A percentile compares a stretch with the other conserved stretches of the same genome.
These are phyloP conservation scores for Microcera coccophila DNA, from an alignment of 2,329 filamentous ascomycete genomes.

Conservation along the genomic window DNA sequence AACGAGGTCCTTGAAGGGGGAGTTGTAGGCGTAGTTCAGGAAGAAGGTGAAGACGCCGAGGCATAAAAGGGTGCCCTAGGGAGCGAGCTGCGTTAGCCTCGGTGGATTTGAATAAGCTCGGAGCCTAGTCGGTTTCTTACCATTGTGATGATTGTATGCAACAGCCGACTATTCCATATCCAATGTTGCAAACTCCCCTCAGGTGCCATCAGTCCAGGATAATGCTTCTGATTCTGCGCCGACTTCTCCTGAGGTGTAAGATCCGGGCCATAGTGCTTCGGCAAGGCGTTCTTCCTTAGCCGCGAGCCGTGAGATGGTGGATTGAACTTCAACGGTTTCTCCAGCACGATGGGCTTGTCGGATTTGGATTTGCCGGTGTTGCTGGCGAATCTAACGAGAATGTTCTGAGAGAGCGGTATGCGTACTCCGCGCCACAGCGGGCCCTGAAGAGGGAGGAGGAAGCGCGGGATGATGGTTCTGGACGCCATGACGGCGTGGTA, in stretches of 20 bases:
- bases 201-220: slow-evolving; percentile 86
- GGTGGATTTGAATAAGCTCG: too few species aligned
- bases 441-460: slow-evolving; percentile 62
- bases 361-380: slow-evolving; percentile 13
- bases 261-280: slow-evolving; percentile 70
- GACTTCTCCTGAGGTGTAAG: slow-evolving; percentile 62
- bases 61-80: slow-evolving; percentile 61
- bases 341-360: slow-evolving; percentile 66
- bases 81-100: background rate
- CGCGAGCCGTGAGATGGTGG: slow-evolving; percentile 84
- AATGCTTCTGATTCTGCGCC: slow-evolving; percentile 65
- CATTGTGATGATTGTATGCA: slow-evolving; percentile 82
- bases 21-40: slow-evolving; percentile 73
- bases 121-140: slow-evolving; percentile 50
- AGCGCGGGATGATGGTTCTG: slow-evolving; percentile 57
- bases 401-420: slow-evolving; percentile 34
- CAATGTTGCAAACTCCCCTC: slow-evolving; percentile 77
- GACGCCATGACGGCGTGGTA: slow-evolving; percentile 41
- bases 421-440: slow-evolving; percentile 50
- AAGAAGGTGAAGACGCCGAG: slow-evolving; percentile 71
- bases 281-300: slow-evolving; percentile 52
- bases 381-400: slow-evolving; percentile 35
- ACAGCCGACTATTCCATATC: slow-evolving; percentile 71
- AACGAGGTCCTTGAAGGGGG: slow-evolving; percentile 74
- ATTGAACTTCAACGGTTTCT: slow-evolving; percentile 84